A percentile compares a stretch with the other conserved stretches of the same genome.
Conservation (phyloP, 768 basidiomycete species). For the Mycena epipterygia region DNA sequence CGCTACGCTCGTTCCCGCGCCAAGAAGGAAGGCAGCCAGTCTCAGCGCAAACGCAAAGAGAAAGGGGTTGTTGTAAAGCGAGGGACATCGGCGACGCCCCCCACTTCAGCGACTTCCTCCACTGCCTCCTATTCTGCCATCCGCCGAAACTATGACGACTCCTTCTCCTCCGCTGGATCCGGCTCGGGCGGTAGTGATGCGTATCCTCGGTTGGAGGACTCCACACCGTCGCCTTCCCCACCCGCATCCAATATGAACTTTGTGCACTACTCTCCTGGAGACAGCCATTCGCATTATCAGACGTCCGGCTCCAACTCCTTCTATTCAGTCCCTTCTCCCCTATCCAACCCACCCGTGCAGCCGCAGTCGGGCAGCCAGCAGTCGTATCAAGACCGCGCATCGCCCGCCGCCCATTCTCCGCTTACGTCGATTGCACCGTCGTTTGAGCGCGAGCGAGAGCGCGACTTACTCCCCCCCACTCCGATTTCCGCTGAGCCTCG, state of each 20-base stretch:
- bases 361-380: constrained; percentile 42
- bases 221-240: constrained; percentile 79
- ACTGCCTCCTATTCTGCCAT: constrained; percentile 55
- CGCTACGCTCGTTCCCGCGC: constrained; percentile 90
- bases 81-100: constrained; percentile 59
- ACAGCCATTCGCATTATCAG: constrained; percentile 52
- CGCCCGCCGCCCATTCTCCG: constrained; percentile 57
- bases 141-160: constrained; percentile 64
- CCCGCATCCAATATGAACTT: constrained; percentile 68
- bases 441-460: constrained; percentile 70
- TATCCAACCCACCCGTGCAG: constrained; percentile 58
- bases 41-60: constrained; percentile 77
- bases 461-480: constrained; percentile 63
- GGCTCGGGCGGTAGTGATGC: constrained; percentile 66
- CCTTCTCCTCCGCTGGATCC: constrained; percentile 69
- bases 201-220: constrained; percentile 62
- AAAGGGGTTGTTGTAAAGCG: constrained; percentile 56
- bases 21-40: constrained; percentile 81
- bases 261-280: constrained; percentile 66
- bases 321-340: constrained; percentile 68
- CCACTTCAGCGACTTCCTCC: constrained; percentile 47
- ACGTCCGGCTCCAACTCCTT: constrained; percentile 47
- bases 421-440: constrained; percentile 57
- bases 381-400: constrained; percentile 51
- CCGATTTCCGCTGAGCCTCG: constrained; percentile 60